Evolutionary conservation across 257 asterid genomes (phyloP).

Genomic region (Solanum infundibuliforme): DNA sequence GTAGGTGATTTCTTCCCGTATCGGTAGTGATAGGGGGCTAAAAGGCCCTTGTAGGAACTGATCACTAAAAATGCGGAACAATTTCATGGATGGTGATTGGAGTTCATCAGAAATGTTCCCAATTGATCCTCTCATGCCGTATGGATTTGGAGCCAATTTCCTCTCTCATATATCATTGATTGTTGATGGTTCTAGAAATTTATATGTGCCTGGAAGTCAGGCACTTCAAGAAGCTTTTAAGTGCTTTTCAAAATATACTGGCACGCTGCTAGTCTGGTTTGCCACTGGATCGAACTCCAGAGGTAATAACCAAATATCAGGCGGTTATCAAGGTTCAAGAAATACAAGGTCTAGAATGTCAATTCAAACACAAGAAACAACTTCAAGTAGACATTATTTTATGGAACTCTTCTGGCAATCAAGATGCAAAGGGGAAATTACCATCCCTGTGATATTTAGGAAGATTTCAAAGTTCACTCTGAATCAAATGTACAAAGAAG

Average conservation of each 20-base stretch:
- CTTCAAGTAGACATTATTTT: constrained; percentile 32
- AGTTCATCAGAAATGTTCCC: constrained; percentile 39
- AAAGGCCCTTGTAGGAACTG: background rate
- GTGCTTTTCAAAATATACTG: constrained; percentile 59
- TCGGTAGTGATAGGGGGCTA: background rate
- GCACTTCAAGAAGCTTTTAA: constrained; percentile 66
- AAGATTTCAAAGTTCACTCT: constrained; percentile 49
- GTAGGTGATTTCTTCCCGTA: background rate
- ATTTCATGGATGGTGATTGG: constrained; percentile 44
- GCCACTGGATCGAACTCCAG: constrained; percentile 51
- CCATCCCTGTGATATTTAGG: constrained; percentile 33
- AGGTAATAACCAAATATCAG: constrained; percentile 14
- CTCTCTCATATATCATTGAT: constrained; percentile 41
- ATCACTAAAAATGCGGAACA: constrained; percentile 26
- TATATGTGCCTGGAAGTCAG: constrained; percentile 47
- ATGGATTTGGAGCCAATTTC: constrained; percentile 27
- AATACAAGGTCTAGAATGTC: constrained; percentile 16
- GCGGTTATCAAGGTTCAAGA: constrained; percentile 22
- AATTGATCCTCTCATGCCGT: constrained; percentile 54
- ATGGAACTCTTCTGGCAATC: constrained; percentile 33
- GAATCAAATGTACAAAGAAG: constrained; percentile 47
- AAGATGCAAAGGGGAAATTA: constrained; percentile 19
- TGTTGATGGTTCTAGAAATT: constrained; percentile 43
- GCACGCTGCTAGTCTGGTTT: constrained; percentile 58
- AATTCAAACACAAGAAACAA: constrained; percentile 27